Percentiles rank a stretch among this genome's conserved stretches.
These are phyloP conservation scores for Penicillium arizonense DNA, from an alignment of 495 filamentous ascomycete genomes.

Conservation along the genomic window DNA sequence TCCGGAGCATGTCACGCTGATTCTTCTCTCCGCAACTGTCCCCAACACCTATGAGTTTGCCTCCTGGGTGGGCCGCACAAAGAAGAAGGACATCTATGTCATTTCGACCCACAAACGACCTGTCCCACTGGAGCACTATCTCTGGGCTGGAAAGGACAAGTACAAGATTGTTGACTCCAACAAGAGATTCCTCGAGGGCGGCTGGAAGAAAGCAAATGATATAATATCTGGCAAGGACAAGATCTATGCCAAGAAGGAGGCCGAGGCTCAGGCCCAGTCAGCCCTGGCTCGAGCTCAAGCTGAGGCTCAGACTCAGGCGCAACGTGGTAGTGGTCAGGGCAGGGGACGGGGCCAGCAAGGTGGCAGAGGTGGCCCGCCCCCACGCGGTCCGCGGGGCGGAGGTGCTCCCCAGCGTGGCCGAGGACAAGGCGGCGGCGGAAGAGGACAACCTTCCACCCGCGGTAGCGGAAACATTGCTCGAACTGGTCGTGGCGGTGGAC, in stretches of 20 bases:
- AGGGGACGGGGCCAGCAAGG: slow-evolving; percentile 45
- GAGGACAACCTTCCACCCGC: slow-evolving; percentile 54
- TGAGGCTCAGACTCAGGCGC: slow-evolving; percentile 41
- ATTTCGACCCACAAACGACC: slow-evolving; percentile 96
- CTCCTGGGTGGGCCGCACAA: slow-evolving; percentile 96
- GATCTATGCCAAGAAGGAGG: slow-evolving; percentile 54
- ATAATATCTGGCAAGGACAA: slow-evolving; percentile 82
- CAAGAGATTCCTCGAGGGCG: slow-evolving; percentile 83
- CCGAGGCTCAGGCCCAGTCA: slow-evolving; percentile 36
- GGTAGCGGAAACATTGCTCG: slow-evolving; percentile 85
- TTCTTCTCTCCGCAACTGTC: slow-evolving; percentile 92
- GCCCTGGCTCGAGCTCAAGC: slow-evolving; percentile 46
- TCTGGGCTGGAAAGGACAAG: slow-evolving; percentile 91
- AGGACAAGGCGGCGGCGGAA: slow-evolving; percentile 49
- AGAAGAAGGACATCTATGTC: slow-evolving; percentile 98
- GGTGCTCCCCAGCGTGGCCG: slow-evolving; percentile 54
- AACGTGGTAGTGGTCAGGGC: slow-evolving; percentile 52
- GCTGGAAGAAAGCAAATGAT: slow-evolving; percentile 93
- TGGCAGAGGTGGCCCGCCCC: slow-evolving; percentile 24
- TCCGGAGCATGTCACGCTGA: slow-evolving; percentile 92
- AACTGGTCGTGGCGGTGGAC: slow-evolving; percentile 76
- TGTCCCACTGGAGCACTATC: slow-evolving; percentile 90
- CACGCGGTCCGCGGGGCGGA: slow-evolving; percentile 37
- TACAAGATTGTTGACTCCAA: slow-evolving; percentile 91
- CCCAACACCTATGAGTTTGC: slow-evolving; percentile 98